A percentile compares a stretch with the other conserved stretches of the same genome.
phyloP scores from a whole-genome alignment of 2,329 filamentous ascomycete genomes.

The Ceratocystis cacaofunesta region DNA sequence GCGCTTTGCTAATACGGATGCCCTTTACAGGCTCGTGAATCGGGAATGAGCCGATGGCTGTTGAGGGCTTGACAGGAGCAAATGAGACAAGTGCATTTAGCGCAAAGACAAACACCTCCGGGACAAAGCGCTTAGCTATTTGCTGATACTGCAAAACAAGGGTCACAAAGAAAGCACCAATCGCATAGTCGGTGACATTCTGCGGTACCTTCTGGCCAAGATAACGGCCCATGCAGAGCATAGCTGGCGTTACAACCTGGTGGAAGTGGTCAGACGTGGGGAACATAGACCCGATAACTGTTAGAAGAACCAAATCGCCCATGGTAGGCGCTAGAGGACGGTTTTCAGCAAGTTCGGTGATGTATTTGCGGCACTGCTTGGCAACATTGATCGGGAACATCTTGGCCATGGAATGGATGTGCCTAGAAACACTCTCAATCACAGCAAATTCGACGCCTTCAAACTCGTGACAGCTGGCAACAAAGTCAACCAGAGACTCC shows the following conservation, averaged over 20 bases:
- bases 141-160: conserved; percentile 70
- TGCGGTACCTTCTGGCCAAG: conserved; percentile 62
- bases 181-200: conserved; percentile 49
- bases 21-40: conserved; percentile 39
- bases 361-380: conserved; percentile 58
- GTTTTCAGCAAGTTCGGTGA: conserved; percentile 39
- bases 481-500: conserved; percentile 47
- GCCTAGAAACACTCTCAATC: conserved; percentile 68
- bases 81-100: conserved; percentile 58
- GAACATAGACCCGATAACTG: conserved; percentile 70
- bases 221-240: conserved; percentile 70
- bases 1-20: conserved; percentile 35
- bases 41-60: conserved; percentile 43
- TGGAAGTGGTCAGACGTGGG: conserved; percentile 97
- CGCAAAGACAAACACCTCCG: conserved; percentile 71
- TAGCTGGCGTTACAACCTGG: conserved; percentile 79
- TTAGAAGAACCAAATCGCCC: conserved; percentile 70
- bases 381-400: conserved; percentile 67
- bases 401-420: conserved; percentile 85
- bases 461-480: conserved; percentile 32
- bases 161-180: conserved; percentile 64
- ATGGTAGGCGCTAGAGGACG: conserved; percentile 32
- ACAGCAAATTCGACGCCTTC: conserved; percentile 42
- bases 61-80: conserved; percentile 37
- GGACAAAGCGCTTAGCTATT: conserved; percentile 73